phyloP scores from a whole-genome alignment of 2,329 filamentous ascomycete species.

The Rosellinia necatrix region DNA sequence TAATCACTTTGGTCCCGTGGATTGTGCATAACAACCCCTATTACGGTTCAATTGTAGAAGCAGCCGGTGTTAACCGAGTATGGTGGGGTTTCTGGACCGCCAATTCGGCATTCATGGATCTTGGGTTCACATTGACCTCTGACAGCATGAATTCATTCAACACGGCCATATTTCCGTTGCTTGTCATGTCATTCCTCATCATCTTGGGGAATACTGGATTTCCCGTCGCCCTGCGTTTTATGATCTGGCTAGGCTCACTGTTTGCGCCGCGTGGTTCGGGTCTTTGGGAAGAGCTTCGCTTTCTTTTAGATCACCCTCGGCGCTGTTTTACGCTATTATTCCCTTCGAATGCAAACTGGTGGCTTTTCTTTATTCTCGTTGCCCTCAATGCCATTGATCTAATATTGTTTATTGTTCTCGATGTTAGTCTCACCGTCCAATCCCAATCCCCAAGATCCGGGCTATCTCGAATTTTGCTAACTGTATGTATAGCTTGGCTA shows the following conservation, averaged over 20 bases:
- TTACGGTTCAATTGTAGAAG: conserved; percentile 70
- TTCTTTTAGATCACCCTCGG: conserved; percentile 90
- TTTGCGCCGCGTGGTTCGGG: conserved; percentile 67
- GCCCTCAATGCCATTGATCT: conserved; percentile 83
- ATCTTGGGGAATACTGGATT: conserved; percentile 96
- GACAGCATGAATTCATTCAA: conserved; percentile 95
- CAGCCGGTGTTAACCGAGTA: conserved; percentile 63
- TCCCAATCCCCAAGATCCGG: background rate
- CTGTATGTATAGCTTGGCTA: conserved; percentile 66
- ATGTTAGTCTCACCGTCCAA: conserved; percentile 70
- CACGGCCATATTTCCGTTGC: conserved; percentile 72
- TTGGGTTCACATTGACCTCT: conserved; percentile 90
- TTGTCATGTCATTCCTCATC: conserved; percentile 83
- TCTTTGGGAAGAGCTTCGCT: conserved; percentile 86
- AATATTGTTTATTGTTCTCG: conserved; percentile 89
- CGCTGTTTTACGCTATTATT: conserved; percentile 96
- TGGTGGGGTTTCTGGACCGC: conserved; percentile 97
- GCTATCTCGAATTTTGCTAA: conserved; percentile 1
- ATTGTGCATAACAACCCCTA: conserved; percentile 65
- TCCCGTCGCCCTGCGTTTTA: conserved; percentile 88
- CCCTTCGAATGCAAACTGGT: conserved; percentile 89
- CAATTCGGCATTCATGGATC: conserved; percentile 87
- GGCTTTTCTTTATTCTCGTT: conserved; percentile 86
- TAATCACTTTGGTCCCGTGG: conserved; percentile 79
- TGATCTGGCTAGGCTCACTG: conserved; percentile 82